Percentiles rank a stretch among this genome's conserved stretches.
Evolutionary conservation across 1,139 yeast species (phyloP).

Genomic region (Geotrichum reessii): DNA sequence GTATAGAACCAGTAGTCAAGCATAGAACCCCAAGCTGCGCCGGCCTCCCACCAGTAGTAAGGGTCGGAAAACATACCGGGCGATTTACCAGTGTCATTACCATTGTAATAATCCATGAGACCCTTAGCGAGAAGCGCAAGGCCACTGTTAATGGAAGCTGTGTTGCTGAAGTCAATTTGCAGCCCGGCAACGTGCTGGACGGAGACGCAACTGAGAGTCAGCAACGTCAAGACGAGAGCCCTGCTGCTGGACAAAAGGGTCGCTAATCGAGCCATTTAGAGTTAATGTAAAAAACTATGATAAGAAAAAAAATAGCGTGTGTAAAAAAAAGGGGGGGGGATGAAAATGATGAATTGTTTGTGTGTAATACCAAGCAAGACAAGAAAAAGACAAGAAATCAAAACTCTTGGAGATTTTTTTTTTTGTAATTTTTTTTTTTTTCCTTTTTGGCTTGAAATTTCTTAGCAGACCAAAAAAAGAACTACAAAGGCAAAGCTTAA

Average conservation of each 20-base stretch:
- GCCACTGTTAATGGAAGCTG: conserved; percentile 37
- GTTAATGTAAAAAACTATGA: neutral
- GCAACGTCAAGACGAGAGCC: neutral
- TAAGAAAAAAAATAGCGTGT: neutral
- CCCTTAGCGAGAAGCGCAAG: conserved; percentile 57
- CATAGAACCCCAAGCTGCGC: conserved; percentile 78
- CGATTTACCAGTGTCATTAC: conserved; percentile 47
- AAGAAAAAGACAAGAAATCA: neutral
- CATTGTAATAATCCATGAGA: conserved; percentile 66
- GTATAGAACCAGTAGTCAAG: conserved; percentile 63
- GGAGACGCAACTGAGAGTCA: neutral
- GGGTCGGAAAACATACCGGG: conserved; percentile 73
- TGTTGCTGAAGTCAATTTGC: conserved; percentile 23
- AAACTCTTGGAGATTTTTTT: neutral
- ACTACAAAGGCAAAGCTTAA: no score
- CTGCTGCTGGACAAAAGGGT: neutral
- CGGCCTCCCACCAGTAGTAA: conserved; percentile 94
- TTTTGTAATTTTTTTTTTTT: no score
- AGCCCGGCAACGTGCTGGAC: conserved; percentile 2
- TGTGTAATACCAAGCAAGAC: no score
- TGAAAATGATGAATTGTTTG: no score
- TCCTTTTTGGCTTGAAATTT: no score
- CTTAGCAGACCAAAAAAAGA: neutral
- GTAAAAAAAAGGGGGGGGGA: neutral
- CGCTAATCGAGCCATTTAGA: neutral